Conservation (phyloP, 2,329 filamentous ascomycete species). For the Podosphaera leucotricha region DNA sequence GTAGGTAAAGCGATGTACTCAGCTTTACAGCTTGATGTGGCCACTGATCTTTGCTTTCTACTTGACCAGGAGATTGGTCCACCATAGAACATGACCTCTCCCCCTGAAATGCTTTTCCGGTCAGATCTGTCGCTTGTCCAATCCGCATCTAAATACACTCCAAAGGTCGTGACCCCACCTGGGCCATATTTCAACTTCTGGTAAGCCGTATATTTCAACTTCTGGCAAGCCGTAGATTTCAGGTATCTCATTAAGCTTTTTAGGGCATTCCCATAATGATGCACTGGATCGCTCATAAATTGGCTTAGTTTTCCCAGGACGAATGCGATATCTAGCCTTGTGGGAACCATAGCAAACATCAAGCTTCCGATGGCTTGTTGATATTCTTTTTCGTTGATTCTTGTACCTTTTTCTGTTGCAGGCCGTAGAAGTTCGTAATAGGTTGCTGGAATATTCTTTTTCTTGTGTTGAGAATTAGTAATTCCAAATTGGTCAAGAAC, state of each 20-base stretch:
- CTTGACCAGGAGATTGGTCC: background rate
- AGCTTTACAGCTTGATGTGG: background rate
- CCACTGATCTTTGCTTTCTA: background rate
- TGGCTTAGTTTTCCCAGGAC: background rate
- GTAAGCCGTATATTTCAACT: background rate
- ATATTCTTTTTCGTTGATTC: background rate
- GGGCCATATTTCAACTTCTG: background rate
- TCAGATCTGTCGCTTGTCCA: background rate
- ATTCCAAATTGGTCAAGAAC: background rate
- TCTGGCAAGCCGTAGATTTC: background rate
- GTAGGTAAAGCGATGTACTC: background rate
- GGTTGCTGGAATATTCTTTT: background rate
- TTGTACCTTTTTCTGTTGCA: background rate
- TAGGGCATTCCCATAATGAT: background rate
- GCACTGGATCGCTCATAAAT: background rate
- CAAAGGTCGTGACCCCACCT: background rate
- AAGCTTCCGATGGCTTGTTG: background rate
- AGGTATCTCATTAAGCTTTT: background rate
- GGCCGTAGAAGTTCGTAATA: background rate
- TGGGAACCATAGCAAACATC: background rate
- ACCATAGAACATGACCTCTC: background rate
- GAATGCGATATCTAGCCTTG: background rate
- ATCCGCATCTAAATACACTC: background rate
- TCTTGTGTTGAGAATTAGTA: background rate
- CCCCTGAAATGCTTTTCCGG: background rate